Conservation (phyloP, 106 monocot genomes). For the Alisma plantagoaquatica region DNA sequence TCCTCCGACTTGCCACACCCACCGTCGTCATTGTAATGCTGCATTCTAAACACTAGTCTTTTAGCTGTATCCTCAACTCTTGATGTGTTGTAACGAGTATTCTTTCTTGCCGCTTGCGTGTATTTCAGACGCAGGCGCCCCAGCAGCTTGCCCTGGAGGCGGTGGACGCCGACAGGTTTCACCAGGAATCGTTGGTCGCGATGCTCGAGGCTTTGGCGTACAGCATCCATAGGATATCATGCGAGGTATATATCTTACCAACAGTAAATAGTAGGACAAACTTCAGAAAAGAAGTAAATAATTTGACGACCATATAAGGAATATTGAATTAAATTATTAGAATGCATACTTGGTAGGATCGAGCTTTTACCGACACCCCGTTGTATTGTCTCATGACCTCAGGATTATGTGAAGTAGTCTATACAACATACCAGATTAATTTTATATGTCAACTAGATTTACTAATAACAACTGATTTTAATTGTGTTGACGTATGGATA, state of each 20-base stretch:
- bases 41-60: neutral
- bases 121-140: conserved; percentile 22
- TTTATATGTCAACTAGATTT: too few relatives aligned
- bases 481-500: too few relatives aligned
- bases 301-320: too few relatives aligned
- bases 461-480: too few relatives aligned
- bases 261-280: too few relatives aligned
- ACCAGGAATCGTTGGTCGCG: neutral
- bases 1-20: conserved; percentile 40
- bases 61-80: neutral
- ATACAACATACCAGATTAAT: too few relatives aligned
- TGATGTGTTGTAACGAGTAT: neutral
- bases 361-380: too few relatives aligned
- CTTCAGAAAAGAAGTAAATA: too few relatives aligned
- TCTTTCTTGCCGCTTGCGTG: neutral
- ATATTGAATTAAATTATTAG: too few relatives aligned
- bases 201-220: conserved; percentile 50
- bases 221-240: conserved; percentile 57
- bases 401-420: too few relatives aligned
- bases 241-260: conserved; percentile 55
- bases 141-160: conserved; percentile 14
- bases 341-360: too few relatives aligned
- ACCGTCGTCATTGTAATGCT: conserved; percentile 32
- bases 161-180: conserved; percentile 23
- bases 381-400: too few relatives aligned